Percentiles rank a stretch among this genome's conserved stretches.
Evolutionary conservation across 345 rosid genomes (phyloP).

Genomic region (Lagerstroemia speciosa): DNA sequence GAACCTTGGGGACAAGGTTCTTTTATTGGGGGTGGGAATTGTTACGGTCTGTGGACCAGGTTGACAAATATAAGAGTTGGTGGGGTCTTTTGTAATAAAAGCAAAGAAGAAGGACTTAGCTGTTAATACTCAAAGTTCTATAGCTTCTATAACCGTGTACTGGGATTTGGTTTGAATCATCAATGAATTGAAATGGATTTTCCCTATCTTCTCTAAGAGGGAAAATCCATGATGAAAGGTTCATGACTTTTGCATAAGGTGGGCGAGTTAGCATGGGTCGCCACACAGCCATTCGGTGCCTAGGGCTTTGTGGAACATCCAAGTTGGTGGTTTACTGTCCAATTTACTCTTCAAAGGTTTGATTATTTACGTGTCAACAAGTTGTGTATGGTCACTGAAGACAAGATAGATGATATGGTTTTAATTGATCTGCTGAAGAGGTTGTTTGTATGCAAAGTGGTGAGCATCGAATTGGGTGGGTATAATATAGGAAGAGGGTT

Average conservation of each 20-base stretch:
- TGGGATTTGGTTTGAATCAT: too few relatives aligned
- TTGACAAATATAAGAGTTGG: too few relatives aligned
- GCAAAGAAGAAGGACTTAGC: too few relatives aligned
- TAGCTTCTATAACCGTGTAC: too few relatives aligned
- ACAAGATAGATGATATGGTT: conserved; percentile 49
- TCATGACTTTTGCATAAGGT: conserved; percentile 74
- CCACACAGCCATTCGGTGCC: conserved; percentile 82
- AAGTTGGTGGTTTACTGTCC: conserved; percentile 82
- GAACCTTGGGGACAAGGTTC: too few relatives aligned
- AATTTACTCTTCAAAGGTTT: conserved; percentile 33
- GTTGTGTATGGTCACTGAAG: conserved; percentile 39
- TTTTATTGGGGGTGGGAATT: too few relatives aligned
- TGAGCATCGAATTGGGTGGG: conserved; percentile 59
- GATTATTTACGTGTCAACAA: conserved; percentile 30
- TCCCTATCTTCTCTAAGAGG: too few relatives aligned
- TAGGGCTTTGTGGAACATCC: conserved; percentile 68
- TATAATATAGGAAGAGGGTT: conserved; percentile 59
- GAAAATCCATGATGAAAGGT: conserved; percentile 70
- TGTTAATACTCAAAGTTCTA: too few relatives aligned
- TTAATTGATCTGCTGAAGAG: conserved; percentile 44
- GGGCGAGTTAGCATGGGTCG: conserved; percentile 87
- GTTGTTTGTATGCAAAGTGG: conserved; percentile 43
- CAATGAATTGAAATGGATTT: conserved; percentile 67
- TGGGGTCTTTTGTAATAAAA: too few relatives aligned
- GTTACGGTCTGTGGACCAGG: too few relatives aligned